Percentiles rank a stretch among this genome's conserved stretches.
Evolutionary conservation across 2,329 filamentous ascomycete genomes (phyloP).

Genomic region (Phialocephala sp.): DNA sequence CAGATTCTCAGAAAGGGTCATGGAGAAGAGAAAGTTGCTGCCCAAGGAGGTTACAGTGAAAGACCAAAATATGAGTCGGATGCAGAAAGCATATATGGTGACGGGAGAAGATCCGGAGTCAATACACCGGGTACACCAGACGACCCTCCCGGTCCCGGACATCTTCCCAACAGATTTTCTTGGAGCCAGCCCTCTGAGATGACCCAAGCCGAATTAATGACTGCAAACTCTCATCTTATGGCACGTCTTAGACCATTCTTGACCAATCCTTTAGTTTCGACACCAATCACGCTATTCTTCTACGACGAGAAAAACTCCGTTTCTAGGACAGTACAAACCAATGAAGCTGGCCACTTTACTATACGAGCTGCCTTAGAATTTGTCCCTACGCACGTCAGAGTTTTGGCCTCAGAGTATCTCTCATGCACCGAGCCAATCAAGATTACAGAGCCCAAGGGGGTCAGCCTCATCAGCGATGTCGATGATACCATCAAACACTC

Average conservation of each 20-base stretch:
- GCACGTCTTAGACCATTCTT: conserved; percentile 87
- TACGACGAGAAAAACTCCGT: conserved; percentile 86
- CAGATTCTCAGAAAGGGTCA: conserved; percentile 76
- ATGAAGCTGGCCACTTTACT: conserved; percentile 87
- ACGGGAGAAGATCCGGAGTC: conserved; percentile 28
- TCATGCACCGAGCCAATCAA: conserved; percentile 80
- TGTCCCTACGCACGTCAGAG: conserved; percentile 84
- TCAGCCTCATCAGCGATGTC: conserved; percentile 96
- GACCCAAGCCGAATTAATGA: conserved; percentile 74
- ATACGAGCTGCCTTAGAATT: conserved; percentile 85
- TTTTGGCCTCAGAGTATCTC: conserved; percentile 84
- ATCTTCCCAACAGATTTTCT: conserved; percentile 51
- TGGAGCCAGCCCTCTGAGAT: conserved; percentile 60
- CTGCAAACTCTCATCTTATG: conserved; percentile 88
- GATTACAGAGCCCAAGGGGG: conserved; percentile 76
- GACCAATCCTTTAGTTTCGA: conserved; percentile 77
- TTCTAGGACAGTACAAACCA: conserved; percentile 82
- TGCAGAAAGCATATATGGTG: conserved; percentile 38
- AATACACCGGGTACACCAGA: conserved; percentile 34
- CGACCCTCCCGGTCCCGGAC: conserved; percentile 41
- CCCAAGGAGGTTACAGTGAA: conserved; percentile 77
- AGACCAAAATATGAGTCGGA: conserved; percentile 55
- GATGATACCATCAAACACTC: conserved; percentile 98
- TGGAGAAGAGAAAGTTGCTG: conserved; percentile 72
- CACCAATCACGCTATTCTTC: conserved; percentile 90